These are phyloP conservation scores for Endotrypanum monterogeii DNA, from an alignment of 208 protist genomes.

Conservation along the genomic window DNA sequence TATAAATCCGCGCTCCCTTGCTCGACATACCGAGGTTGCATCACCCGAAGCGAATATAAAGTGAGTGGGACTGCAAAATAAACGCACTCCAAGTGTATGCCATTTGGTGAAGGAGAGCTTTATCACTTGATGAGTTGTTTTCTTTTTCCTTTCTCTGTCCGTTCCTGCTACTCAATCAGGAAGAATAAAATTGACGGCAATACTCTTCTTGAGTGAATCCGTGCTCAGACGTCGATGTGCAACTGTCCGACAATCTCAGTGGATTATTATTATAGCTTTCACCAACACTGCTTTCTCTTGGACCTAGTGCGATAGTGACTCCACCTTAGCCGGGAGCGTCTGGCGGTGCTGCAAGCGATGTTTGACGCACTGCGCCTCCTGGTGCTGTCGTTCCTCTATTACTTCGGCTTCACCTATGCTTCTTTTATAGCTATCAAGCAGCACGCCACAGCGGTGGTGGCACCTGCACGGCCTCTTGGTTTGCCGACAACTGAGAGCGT, in stretches of 20 bases:
- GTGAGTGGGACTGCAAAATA: not conserved
- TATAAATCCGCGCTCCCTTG: too few species aligned
- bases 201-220: not conserved
- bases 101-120: not conserved
- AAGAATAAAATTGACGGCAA: not conserved
- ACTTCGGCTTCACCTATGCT: constrained; percentile 58
- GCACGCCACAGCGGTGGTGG: constrained; percentile 19
- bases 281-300: not conserved
- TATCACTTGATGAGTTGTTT: not conserved
- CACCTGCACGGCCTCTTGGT: not conserved
- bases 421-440: constrained; percentile 47
- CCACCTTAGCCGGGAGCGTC: not conserved
- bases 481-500: not conserved
- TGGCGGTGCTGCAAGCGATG: constrained; percentile 6
- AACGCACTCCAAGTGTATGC: not conserved
- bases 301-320: not conserved
- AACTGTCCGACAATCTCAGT: not conserved
- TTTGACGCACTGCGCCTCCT: constrained; percentile 23
- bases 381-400: constrained; percentile 28
- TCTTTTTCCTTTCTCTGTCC: not conserved
- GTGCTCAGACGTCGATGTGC: not conserved
- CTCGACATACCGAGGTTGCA: too few species aligned
- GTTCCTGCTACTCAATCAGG: too few species aligned
- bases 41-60: not conserved
- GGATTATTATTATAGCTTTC: too few species aligned